These are phyloP conservation scores for Wallacemonas sp. DNA, from an alignment of 208 protist species.

Conservation along the genomic window DNA sequence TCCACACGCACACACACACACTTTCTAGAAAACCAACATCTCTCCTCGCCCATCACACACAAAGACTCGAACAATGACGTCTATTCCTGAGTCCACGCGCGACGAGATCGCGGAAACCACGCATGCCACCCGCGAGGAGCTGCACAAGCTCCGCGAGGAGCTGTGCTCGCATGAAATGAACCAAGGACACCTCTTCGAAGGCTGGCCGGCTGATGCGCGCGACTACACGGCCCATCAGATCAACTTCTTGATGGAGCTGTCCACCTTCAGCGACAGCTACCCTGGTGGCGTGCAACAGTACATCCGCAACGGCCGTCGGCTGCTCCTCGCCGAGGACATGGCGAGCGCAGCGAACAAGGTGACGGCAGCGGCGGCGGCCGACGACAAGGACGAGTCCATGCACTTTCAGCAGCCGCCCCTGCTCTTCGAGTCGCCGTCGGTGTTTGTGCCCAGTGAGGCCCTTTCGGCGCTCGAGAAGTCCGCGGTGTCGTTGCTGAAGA, in stretches of 20 bases:
- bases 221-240: constrained; percentile 49
- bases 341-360: neutral
- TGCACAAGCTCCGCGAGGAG: constrained; percentile 55
- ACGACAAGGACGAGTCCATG: constrained; percentile 25
- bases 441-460: constrained; percentile 40
- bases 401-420: constrained; percentile 63
- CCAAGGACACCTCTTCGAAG: constrained; percentile 71
- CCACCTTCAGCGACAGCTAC: constrained; percentile 58
- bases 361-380: constrained; percentile 15
- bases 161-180: constrained; percentile 46
- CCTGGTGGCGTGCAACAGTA: constrained; percentile 82
- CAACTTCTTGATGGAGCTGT: constrained; percentile 51
- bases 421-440: constrained; percentile 59
- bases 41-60: too few relatives aligned
- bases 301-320: constrained; percentile 67
- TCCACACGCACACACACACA: too few relatives aligned
- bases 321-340: constrained; percentile 45
- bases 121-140: constrained; percentile 21
- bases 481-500: constrained; percentile 40
- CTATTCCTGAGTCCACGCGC: neutral
- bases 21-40: too few relatives aligned
- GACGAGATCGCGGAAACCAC: neutral
- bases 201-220: constrained; percentile 43
- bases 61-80: neutral
- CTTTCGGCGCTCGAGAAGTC: constrained; percentile 51